A percentile compares a stretch with the other conserved stretches of the same genome.
These are phyloP conservation scores for Pyracantha coccinea DNA, from an alignment of 331 rosid species.

Conservation along the genomic window DNA sequence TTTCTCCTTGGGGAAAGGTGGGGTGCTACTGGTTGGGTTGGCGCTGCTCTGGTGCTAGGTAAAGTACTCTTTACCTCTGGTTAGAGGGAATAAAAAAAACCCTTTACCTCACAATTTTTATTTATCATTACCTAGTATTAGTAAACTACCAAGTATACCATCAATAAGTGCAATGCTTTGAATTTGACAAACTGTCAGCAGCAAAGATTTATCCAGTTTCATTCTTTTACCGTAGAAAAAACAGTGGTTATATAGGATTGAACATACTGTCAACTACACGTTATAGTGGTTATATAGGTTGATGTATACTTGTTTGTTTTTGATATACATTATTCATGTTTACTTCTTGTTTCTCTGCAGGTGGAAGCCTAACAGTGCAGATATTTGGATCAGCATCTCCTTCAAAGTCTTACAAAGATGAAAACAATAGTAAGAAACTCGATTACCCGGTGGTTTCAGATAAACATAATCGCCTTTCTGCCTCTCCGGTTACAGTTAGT, in stretches of 20 bases:
- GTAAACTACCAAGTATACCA: neutral
- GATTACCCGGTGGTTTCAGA: slow-evolving; percentile 11
- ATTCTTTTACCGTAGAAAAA: too few species aligned
- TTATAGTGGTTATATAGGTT: neutral
- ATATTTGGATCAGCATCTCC: slow-evolving; percentile 35
- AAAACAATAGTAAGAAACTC: slow-evolving; percentile 20
- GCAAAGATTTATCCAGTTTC: too few species aligned
- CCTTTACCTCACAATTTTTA: neutral
- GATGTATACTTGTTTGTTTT: neutral
- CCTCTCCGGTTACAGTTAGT: slow-evolving; percentile 28
- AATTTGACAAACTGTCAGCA: too few species aligned
- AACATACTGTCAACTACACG: neutral
- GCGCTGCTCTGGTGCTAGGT: slow-evolving; percentile 77
- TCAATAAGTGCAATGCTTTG: too few species aligned
- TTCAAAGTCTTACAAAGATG: slow-evolving; percentile 19
- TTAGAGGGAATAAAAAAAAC: too few species aligned
- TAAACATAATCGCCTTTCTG: slow-evolving; percentile 25
- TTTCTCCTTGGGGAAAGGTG: slow-evolving; percentile 79
- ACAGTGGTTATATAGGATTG: neutral
- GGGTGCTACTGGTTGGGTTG: slow-evolving; percentile 65
- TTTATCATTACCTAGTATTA: neutral
- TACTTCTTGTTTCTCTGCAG: slow-evolving; percentile 15
- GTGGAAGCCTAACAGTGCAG: slow-evolving; percentile 70
- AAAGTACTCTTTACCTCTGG: neutral
- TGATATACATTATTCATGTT: neutral